phyloP scores from a whole-genome alignment of 495 filamentous ascomycete species.

The Podospora fimiseda region DNA sequence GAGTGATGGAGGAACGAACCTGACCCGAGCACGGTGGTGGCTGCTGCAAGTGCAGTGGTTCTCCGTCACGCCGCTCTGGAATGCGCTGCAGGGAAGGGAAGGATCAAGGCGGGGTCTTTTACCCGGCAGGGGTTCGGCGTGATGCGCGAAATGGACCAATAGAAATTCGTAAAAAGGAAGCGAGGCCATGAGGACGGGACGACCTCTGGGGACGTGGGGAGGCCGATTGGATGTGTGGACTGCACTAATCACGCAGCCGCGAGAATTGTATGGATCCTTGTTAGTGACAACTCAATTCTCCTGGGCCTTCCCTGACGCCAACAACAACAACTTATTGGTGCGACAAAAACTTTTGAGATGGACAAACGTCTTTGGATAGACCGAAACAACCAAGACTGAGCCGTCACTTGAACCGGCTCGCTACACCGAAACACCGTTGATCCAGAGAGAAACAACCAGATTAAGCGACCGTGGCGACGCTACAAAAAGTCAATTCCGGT shows the following conservation, averaged over 20 bases:
- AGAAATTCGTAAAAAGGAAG: neutral
- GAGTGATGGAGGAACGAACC: neutral
- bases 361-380: neutral
- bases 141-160: constrained; percentile 14
- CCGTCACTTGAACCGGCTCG: neutral
- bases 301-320: neutral
- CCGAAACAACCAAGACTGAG: too few relatives aligned
- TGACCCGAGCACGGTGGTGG: neutral
- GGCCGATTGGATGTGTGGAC: neutral
- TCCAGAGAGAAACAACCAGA: neutral
- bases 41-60: constrained; percentile 3
- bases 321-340: neutral
- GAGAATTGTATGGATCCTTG: constrained; percentile 1
- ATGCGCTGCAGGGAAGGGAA: constrained; percentile 6
- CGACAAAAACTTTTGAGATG: neutral
- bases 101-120: constrained; percentile 15
- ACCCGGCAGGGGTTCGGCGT: constrained; percentile 2
- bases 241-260: constrained; percentile 9
- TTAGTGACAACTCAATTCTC: neutral
- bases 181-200: constrained; percentile 8
- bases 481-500: neutral
- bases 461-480: neutral
- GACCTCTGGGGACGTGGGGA: neutral
- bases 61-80: constrained; percentile 5
- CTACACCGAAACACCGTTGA: constrained; percentile 4